These are phyloP conservation scores for Leishmania aethiopica DNA, from an alignment of 208 protist genomes.

Conservation along the genomic window DNA sequence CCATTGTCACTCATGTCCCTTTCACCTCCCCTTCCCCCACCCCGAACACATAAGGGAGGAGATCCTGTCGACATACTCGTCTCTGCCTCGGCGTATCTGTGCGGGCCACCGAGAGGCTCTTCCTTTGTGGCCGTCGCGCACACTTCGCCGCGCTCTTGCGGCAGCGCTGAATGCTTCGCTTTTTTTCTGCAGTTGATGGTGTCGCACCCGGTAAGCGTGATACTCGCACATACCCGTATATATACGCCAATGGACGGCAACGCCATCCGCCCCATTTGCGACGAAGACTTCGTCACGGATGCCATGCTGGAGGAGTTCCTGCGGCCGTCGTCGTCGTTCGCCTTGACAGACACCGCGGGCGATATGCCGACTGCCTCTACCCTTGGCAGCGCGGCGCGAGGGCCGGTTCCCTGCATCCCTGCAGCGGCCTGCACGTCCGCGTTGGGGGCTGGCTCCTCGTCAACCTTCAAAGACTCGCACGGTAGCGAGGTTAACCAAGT, in stretches of 20 bases:
- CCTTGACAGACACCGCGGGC: not conserved
- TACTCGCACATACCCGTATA: not conserved
- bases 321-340: not conserved
- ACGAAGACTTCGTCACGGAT: conserved; percentile 38
- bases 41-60: not conserved
- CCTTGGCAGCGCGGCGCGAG: not conserved
- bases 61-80: not conserved
- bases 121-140: not conserved
- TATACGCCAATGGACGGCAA: conserved; percentile 19
- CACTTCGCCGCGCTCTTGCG: not conserved
- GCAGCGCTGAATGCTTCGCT: not conserved
- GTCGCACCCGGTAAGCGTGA: not conserved
- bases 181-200: not conserved
- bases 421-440: not conserved
- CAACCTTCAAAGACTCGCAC: not conserved
- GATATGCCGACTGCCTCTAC: not conserved
- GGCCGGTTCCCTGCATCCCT: not conserved
- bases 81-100: not conserved
- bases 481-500: not conserved
- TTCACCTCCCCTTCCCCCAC: not conserved
- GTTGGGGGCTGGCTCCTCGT: not conserved
- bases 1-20: not conserved
- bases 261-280: conserved; percentile 3
- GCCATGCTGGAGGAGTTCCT: conserved; percentile 32
- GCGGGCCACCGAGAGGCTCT: not conserved